Evolutionary conservation across 768 basidiomycete genomes (phyloP).

Genomic region (Lentinula guzmanii): DNA sequence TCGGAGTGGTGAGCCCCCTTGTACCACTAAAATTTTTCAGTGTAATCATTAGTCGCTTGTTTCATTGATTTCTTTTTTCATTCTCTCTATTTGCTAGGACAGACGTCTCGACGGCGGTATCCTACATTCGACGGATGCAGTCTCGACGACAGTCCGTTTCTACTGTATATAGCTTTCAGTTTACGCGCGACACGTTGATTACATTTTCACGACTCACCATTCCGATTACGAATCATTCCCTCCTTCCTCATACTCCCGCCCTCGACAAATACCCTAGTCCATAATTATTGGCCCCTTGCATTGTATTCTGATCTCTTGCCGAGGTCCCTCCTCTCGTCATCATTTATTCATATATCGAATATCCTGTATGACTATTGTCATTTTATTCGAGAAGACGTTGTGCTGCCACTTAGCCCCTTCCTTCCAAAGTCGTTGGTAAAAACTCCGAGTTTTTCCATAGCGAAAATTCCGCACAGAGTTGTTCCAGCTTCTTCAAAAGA

Average conservation of each 20-base stretch:
- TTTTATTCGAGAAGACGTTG: not conserved
- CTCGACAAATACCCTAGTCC: slow-evolving; percentile 5
- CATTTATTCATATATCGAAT: slow-evolving; percentile 11
- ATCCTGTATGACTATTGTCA: slow-evolving; percentile 2
- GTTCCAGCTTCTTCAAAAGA: slow-evolving; percentile 1
- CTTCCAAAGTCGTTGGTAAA: not conserved
- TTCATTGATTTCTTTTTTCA: not conserved
- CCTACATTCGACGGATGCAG: slow-evolving; percentile 1
- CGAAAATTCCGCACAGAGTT: not conserved
- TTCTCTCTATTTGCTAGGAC: slow-evolving; percentile 5
- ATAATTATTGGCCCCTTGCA: slow-evolving; percentile 1
- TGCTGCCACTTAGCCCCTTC: not conserved
- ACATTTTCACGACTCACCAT: slow-evolving; percentile 11
- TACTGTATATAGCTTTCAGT: slow-evolving; percentile 4
- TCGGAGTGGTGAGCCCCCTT: slow-evolving; percentile 2
- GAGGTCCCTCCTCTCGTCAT: not conserved
- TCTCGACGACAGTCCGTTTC: slow-evolving; percentile 7
- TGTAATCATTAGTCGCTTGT: slow-evolving; percentile 11
- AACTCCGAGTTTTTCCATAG: slow-evolving; percentile 1
- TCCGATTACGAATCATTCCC: slow-evolving; percentile 8
- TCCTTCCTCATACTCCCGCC: not conserved
- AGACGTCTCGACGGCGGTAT: slow-evolving; percentile 6
- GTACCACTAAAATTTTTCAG: slow-evolving; percentile 8
- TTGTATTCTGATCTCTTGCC: not conserved
- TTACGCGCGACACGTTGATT: slow-evolving; percentile 10